Percentiles rank a stretch among this genome's conserved stretches.
Evolutionary conservation across 768 basidiomycete species (phyloP).

Genomic region (Tulasnella sp.): DNA sequence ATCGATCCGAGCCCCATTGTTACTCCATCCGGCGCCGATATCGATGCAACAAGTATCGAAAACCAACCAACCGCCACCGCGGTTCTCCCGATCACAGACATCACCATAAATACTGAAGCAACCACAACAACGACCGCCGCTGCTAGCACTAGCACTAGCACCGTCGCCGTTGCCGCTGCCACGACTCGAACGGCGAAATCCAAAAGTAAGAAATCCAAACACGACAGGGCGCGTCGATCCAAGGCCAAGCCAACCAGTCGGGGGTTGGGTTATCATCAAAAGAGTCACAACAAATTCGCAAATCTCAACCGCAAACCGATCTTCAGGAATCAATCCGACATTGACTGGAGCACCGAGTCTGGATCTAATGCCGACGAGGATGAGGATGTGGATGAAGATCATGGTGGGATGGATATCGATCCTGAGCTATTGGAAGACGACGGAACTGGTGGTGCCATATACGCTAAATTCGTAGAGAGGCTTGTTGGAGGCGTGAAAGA

Average conservation of each 20-base stretch:
- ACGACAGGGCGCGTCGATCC: neutral
- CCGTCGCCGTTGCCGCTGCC: neutral
- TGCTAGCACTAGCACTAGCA: neutral
- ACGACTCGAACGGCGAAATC: no score
- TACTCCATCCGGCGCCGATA: no score
- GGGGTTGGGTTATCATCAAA: neutral
- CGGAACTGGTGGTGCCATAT: neutral
- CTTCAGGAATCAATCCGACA: neutral
- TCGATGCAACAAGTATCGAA: no score
- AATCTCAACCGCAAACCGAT: neutral
- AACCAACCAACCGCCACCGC: no score
- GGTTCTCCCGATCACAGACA: no score
- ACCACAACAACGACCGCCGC: no score
- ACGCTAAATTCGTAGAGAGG: constrained; percentile 2
- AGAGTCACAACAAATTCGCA: neutral
- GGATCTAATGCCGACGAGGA: neutral
- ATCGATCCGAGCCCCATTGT: no score
- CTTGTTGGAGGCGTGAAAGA: neutral
- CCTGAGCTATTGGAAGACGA: constrained; percentile 20
- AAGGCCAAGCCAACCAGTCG: neutral
- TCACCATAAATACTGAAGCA: no score
- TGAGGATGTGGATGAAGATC: constrained; percentile 21
- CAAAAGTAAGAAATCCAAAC: neutral
- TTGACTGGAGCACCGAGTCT: neutral
- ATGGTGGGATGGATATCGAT: constrained; percentile 58